Evolutionary conservation across 1,139 yeast species (phyloP), one percentile per base, ranked within the genome.

Genomic region (Kodamaea suecica): DNA sequence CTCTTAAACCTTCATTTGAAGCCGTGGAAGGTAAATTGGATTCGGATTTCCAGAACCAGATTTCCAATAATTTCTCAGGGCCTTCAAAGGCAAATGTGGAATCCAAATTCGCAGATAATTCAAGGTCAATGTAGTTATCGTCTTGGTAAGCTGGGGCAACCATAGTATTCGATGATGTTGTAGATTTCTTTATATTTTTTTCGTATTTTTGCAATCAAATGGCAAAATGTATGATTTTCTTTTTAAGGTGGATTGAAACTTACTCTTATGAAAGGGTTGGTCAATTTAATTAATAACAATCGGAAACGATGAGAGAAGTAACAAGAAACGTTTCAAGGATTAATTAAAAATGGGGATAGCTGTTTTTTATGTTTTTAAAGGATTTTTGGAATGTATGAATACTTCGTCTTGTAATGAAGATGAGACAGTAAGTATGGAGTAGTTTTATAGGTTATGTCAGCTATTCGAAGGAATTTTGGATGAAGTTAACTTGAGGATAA

Each of bases 81-180:
- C 98, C 98, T 65, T 90, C 97, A 57, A 90, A 90, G 3, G 97
- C 96, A 55, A 78, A 82, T 13, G 95, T 73, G 21, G 96, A 87
- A 61, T 90, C 97, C 46, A 88, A 65, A 46, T 76, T 73, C 33
- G 81, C 81, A n/a, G 95, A 80, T 35, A 85, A 66, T 45, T 80
- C 84, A 59, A 82, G 87, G 58, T 87, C 87, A 28, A 37, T 15
- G 25, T 15, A 19, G 35, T 76, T 66, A 49, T 71, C 74, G 45
- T 64, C 64, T 37, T 56, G 40, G 49, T 60, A 60, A 40, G 71
- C 67, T 35, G 74, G 73, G 34, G 73, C 70, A 45, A 66, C 73
- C 73, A 67, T 67, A 27, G 6, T 19, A 9, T 6, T 6, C 6
- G 6, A 19, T 19, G 6, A 6, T 19, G 6, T 19, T 19, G 21